A percentile compares a stretch with the other conserved stretches of the same genome.
Evolutionary conservation across 495 filamentous ascomycete species (phyloP).

Genomic region (Hyaloscypha finlandica): DNA sequence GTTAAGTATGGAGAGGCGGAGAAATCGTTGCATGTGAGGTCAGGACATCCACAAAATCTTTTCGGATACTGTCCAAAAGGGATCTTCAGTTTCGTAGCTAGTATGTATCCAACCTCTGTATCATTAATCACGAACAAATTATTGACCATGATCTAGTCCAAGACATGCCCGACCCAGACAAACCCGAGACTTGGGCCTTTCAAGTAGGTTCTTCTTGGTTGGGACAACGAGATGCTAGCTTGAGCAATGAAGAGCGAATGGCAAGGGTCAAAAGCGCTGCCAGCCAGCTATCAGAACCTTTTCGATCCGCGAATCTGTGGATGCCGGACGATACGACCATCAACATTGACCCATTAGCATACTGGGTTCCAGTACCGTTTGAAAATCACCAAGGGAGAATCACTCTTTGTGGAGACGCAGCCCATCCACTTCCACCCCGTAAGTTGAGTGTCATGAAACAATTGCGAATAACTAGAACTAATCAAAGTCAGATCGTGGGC

Average conservation of each 20-base stretch:
- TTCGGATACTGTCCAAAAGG: slow-evolving; percentile 2
- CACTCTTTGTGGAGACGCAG: slow-evolving; percentile 7
- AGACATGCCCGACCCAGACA: slow-evolving; percentile 36
- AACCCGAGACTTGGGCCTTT: slow-evolving; percentile 49
- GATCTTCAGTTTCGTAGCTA: slow-evolving; percentile 1
- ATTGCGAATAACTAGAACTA: not conserved
- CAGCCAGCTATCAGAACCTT: slow-evolving; percentile 39
- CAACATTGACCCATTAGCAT: not conserved
- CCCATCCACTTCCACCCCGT: slow-evolving; percentile 9
- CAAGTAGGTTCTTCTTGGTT: slow-evolving; percentile 18
- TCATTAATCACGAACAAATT: not conserved
- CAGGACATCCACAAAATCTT: not conserved
- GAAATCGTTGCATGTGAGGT: slow-evolving; percentile 5
- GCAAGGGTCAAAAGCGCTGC: slow-evolving; percentile 42
- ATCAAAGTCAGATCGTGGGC: slow-evolving; percentile 3
- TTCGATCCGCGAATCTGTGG: slow-evolving; percentile 40
- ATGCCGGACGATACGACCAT: slow-evolving; percentile 1
- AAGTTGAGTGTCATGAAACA: not conserved
- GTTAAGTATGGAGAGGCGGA: slow-evolving; percentile 10
- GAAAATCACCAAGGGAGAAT: not conserved
- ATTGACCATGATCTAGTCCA: slow-evolving; percentile 6
- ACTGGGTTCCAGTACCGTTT: slow-evolving; percentile 6
- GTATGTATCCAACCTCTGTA: no score
- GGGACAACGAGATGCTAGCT: slow-evolving; percentile 28
- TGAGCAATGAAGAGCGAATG: slow-evolving; percentile 35